Base-by-base conservation (phyloP, 345 rosid species). In the Cardamine resedifolia region DNA sequence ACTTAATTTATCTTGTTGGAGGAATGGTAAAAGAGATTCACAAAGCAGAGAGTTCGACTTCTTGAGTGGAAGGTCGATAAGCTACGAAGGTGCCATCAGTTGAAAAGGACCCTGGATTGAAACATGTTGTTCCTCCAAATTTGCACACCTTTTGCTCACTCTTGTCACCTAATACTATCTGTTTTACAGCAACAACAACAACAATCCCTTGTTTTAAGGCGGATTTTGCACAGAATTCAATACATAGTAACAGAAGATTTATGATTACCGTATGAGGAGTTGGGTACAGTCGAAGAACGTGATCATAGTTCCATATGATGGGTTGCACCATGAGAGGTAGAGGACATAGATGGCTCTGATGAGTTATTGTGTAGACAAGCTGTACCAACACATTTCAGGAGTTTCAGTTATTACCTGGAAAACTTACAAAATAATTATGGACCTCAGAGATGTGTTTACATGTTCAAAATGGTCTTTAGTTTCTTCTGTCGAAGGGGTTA, bases 291-390 rank as follows among this genome's bases (percentile, higher is more conserved):
- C 87, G 90, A 69, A 95, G 98, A 79, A 83, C 67, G 80, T 91
- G 98, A 68, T 91, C 99, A 19, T 87, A 95, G 76, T 91, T 95
- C 99, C 99, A 95, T 59, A 91, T 88, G 56, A 95, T 83, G 44
- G 98, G 97, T 65, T 91, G 99, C 51, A 86, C 86, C 70, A 87
- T 76, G 31, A 95, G 96, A 80, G 98, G 99, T 19, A 95, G 83
- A 30, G 98, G 99, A 43, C 99, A 90, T 41, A 95, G 83, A 80
- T 95, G 99, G 80, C 99, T 86, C 74, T 95, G 98, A 79, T 91
- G 96, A n/a, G 83, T 87, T 85, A 95, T 88, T 44, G 99, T 88
- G 59, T 91, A 93, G 65, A 91, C 88, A 65, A 95, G 90, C 99
- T 95, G 96, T 73, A 85, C 58, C 69, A 33, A 61, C 41, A 68